Percentiles rank a stretch among this genome's conserved stretches.
Conservation (phyloP, 1,284 basidiomycete species). For the Dichomitus squalens region DNA sequence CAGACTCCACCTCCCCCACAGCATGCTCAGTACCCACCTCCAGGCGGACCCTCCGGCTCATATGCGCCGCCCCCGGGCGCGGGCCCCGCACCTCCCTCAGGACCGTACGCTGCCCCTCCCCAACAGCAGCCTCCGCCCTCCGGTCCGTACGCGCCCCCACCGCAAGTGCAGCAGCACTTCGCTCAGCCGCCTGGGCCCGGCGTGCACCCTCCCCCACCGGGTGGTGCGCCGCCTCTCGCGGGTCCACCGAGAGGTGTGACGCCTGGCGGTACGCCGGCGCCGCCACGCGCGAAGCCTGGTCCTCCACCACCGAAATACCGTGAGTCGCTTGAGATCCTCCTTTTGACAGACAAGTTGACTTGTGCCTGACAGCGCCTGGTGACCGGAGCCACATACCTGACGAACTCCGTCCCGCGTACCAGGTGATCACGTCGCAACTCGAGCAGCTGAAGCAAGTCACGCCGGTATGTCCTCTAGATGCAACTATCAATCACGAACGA, state of each 20-base stretch:
- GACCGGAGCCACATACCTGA: slow-evolving; percentile 92
- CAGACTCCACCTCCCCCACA: slow-evolving; percentile 42
- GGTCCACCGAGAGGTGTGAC: slow-evolving; percentile 43
- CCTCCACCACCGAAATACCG: slow-evolving; percentile 83
- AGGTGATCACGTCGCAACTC: slow-evolving; percentile 66
- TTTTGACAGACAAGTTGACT: slow-evolving; percentile 11
- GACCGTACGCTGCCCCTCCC: slow-evolving; percentile 21
- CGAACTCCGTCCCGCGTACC: slow-evolving; percentile 65
- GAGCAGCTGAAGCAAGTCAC: slow-evolving; percentile 67
- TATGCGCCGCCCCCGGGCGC: slow-evolving; percentile 33
- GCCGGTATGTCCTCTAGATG: slow-evolving; percentile 53
- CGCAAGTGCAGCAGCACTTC: slow-evolving; percentile 21
- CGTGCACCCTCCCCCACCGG: slow-evolving; percentile 30
- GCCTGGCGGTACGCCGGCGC: slow-evolving; percentile 38
- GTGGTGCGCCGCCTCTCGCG: slow-evolving; percentile 45
- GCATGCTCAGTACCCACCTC: slow-evolving; percentile 32
- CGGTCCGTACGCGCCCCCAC: slow-evolving; percentile 18
- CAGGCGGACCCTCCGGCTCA: slow-evolving; percentile 36
- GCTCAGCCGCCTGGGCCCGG: slow-evolving; percentile 30
- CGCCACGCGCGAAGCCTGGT: slow-evolving; percentile 38
- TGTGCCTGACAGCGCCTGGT: slow-evolving; percentile 68
- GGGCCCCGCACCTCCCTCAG: slow-evolving; percentile 22
- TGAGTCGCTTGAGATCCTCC: slow-evolving; percentile 52
- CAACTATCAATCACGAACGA: neutral
- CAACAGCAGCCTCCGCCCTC: slow-evolving; percentile 9